A percentile compares a stretch with the other conserved stretches of the same genome.
Evolutionary conservation across 1,139 yeast genomes (phyloP).

Genomic region (Magnusiomyces clavatus): DNA sequence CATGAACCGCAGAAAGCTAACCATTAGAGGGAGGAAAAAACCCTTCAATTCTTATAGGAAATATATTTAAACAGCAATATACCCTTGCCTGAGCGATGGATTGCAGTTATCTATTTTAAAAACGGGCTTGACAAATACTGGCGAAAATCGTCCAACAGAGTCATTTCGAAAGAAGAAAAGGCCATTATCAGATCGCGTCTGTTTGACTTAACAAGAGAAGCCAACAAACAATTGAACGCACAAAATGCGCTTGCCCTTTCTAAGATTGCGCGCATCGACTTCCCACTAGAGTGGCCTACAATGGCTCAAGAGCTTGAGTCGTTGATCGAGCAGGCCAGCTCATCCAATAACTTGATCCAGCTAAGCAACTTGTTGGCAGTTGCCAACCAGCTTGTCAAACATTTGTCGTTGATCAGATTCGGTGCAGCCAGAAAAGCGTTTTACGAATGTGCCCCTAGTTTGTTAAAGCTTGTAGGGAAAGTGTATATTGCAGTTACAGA

Average conservation of each 20-base stretch:
- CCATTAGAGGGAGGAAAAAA: neutral
- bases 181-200: constrained; percentile 49
- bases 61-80: constrained; percentile 18
- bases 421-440: constrained; percentile 77
- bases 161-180: constrained; percentile 54
- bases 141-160: constrained; percentile 52
- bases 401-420: constrained; percentile 64
- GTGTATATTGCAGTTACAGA: constrained; percentile 54
- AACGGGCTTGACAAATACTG: constrained; percentile 81
- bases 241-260: constrained; percentile 84
- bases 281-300: constrained; percentile 80
- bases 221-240: constrained; percentile 61
- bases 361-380: constrained; percentile 58
- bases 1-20: neutral
- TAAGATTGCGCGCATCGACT: constrained; percentile 71
- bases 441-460: constrained; percentile 59
- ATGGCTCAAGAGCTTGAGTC: constrained; percentile 57
- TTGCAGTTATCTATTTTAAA: constrained; percentile 79
- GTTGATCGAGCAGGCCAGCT: constrained; percentile 39
- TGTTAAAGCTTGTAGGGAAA: constrained; percentile 52
- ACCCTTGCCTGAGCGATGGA: constrained; percentile 68
- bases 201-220: constrained; percentile 56
- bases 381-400: constrained; percentile 69
- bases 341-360: constrained; percentile 41
- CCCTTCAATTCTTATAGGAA: neutral